A percentile compares a stretch with the other conserved stretches of the same genome.
Conservation (phyloP, 2,329 filamentous ascomycete genomes). For the Remersonia thermophila region DNA sequence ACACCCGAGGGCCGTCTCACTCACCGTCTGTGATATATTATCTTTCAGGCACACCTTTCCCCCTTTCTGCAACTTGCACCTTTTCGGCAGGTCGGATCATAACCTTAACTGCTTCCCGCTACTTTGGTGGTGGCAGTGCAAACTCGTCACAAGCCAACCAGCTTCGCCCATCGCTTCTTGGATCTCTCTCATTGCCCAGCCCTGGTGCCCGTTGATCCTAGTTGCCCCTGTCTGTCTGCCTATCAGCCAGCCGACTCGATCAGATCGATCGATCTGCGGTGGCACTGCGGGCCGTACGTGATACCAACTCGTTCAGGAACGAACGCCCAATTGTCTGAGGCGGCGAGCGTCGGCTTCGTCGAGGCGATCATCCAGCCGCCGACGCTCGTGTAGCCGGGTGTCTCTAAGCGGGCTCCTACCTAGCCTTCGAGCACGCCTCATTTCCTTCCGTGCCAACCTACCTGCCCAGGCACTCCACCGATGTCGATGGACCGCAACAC, state of each 20-base stretch:
- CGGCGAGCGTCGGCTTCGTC: too few relatives aligned
- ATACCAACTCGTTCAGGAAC: too few relatives aligned
- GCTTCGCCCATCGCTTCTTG: background rate
- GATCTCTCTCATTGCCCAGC: background rate
- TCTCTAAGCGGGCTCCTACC: too few relatives aligned
- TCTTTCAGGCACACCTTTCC: too few relatives aligned
- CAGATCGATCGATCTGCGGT: background rate
- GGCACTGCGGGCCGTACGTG: too few relatives aligned
- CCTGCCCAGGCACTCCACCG: background rate
- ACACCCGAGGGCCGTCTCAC: too few relatives aligned
- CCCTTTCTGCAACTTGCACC: conserved; percentile 1
- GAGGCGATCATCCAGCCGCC: too few relatives aligned
- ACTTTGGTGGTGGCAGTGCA: conserved; percentile 12
- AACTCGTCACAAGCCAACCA: conserved; percentile 7
- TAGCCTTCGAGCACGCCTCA: too few relatives aligned
- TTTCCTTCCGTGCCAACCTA: too few relatives aligned
- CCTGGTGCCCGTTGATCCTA: conserved; percentile 1
- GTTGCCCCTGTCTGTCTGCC: background rate
- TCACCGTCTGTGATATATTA: too few relatives aligned
- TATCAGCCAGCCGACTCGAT: background rate
- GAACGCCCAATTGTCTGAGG: too few relatives aligned
- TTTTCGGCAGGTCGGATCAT: conserved; percentile 1
- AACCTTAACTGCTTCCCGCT: background rate
- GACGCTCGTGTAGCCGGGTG: too few relatives aligned
- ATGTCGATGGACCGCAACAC: conserved; percentile 5